Evolutionary conservation across 2,329 filamentous ascomycete genomes (phyloP).

Genomic region (Claviceps humidiphila): DNA sequence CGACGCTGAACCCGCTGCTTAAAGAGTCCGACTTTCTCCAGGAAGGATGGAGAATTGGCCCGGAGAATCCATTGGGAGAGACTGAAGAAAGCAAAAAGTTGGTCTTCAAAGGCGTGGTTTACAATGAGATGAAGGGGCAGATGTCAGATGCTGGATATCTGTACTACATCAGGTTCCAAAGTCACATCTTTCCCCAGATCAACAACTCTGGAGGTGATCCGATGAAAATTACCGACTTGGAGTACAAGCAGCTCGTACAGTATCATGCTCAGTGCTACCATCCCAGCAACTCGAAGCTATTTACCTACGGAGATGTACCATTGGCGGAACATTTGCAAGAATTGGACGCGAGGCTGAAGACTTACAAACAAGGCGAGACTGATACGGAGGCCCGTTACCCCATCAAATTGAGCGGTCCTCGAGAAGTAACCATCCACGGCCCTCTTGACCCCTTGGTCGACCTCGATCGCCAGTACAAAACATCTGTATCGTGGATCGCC

Average conservation of each 20-base stretch:
- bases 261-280: conserved; percentile 94
- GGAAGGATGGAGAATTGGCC: conserved; percentile 92
- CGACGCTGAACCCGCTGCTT: conserved; percentile 77
- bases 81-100: conserved; percentile 49
- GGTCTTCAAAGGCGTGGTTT: conserved; percentile 95
- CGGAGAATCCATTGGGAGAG: conserved; percentile 64
- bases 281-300: conserved; percentile 89
- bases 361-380: conserved; percentile 56
- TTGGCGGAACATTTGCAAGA: conserved; percentile 68
- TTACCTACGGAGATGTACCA: conserved; percentile 92
- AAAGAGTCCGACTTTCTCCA: conserved; percentile 89
- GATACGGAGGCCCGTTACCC: conserved; percentile 67
- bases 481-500: conserved; percentile 84
- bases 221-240: conserved; percentile 89
- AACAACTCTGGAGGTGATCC: conserved; percentile 97
- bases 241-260: conserved; percentile 73
- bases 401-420: conserved; percentile 56
- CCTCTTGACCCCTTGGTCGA: conserved; percentile 80
- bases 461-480: conserved; percentile 80
- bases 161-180: conserved; percentile 90
- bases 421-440: conserved; percentile 58
- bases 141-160: conserved; percentile 96
- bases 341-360: conserved; percentile 58
- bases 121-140: conserved; percentile 99
- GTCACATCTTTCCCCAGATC: conserved; percentile 84